Percentiles rank a stretch among this genome's conserved stretches.
Evolutionary conservation across 176 grass and related monocot species (phyloP).

Genomic region (Phragmites australis): DNA sequence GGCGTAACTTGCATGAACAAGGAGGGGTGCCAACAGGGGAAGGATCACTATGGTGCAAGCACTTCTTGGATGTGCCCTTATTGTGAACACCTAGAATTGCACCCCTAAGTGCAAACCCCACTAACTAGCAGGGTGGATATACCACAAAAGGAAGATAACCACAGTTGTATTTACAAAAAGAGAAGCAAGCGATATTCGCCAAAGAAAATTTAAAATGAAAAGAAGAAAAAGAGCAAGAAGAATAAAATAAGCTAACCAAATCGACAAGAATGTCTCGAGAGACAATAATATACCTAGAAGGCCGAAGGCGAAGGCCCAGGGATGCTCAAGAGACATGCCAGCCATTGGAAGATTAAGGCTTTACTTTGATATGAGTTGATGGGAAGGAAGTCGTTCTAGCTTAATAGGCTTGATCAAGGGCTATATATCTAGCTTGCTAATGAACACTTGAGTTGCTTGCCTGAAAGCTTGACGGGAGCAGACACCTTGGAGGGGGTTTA

Average conservation of each 20-base stretch:
- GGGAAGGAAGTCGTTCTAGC: background rate
- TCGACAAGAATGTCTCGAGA: background rate
- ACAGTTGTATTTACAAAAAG: background rate
- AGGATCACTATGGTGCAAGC: background rate
- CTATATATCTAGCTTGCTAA: background rate
- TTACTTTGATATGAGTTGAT: background rate
- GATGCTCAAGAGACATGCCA: slow-evolving; percentile 56
- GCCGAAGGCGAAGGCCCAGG: slow-evolving; percentile 64
- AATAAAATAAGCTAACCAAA: background rate
- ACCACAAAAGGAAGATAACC: no score
- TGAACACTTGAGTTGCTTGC: slow-evolving; percentile 4
- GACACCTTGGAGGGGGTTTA: slow-evolving; percentile 2
- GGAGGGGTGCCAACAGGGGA: background rate
- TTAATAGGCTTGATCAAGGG: background rate
- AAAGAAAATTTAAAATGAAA: background rate
- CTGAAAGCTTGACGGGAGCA: slow-evolving; percentile 24
- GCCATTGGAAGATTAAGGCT: slow-evolving; percentile 51
- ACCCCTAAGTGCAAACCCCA: background rate
- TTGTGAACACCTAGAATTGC: background rate
- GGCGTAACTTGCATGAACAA: background rate
- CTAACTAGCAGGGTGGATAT: background rate
- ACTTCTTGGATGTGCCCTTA: background rate
- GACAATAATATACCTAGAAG: slow-evolving; percentile 55
- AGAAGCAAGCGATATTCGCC: background rate
- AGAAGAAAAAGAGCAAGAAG: background rate